phyloP scores from a whole-genome alignment of 768 basidiomycete species.

The Termitomyces sp. region DNA sequence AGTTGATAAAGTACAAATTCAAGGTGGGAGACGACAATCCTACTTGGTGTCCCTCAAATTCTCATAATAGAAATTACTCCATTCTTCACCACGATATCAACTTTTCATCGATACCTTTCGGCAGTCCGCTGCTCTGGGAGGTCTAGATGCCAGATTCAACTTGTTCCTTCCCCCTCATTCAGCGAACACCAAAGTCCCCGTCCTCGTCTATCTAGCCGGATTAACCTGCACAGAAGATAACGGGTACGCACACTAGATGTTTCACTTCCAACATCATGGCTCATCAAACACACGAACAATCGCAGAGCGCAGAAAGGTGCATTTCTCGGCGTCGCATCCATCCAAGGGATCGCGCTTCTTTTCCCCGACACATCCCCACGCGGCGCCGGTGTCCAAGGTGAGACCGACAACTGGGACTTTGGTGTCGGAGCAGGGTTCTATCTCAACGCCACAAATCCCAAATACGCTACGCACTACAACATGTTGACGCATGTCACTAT shows the following conservation, averaged over 20 bases:
- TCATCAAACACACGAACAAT: neutral
- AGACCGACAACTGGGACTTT: slow-evolving; percentile 84
- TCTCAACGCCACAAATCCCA: slow-evolving; percentile 78
- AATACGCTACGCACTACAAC: slow-evolving; percentile 72
- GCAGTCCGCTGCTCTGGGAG: slow-evolving; percentile 69
- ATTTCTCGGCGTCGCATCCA: slow-evolving; percentile 81
- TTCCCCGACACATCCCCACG: slow-evolving; percentile 97
- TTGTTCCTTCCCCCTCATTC: slow-evolving; percentile 76
- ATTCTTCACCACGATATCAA: neutral
- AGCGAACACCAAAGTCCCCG: slow-evolving; percentile 40
- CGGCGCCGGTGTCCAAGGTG: slow-evolving; percentile 81
- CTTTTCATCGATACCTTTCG: neutral
- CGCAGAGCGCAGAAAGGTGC: slow-evolving; percentile 87
- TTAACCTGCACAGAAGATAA: slow-evolving; percentile 92
- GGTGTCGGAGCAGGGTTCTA: slow-evolving; percentile 97
- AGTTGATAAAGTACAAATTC: slow-evolving; percentile 82
- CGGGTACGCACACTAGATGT: slow-evolving; percentile 44
- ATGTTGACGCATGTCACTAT: slow-evolving; percentile 83
- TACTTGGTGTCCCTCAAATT: neutral
- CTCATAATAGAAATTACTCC: neutral
- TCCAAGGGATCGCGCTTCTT: slow-evolving; percentile 83
- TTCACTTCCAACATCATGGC: neutral
- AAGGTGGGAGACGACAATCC: slow-evolving; percentile 35
- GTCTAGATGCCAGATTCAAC: slow-evolving; percentile 74
- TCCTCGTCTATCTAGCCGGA: slow-evolving; percentile 87